Conservation (phyloP, 2,329 filamentous ascomycete genomes). For the Stagonosporopsis rhizophila region DNA sequence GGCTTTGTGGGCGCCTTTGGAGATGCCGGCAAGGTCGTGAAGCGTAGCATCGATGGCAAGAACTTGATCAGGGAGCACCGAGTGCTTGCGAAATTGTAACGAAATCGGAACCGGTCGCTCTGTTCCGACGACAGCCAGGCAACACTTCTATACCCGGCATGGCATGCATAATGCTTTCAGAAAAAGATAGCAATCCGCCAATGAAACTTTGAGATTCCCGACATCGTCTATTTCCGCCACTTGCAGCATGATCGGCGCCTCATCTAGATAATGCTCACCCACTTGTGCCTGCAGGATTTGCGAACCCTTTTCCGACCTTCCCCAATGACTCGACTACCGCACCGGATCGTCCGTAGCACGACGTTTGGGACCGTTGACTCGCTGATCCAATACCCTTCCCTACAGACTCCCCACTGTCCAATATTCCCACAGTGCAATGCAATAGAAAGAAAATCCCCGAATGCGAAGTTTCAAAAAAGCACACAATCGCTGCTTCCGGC, state of each 20-base stretch:
- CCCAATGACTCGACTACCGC: not conserved
- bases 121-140: not conserved
- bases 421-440: not conserved
- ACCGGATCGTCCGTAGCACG: not conserved
- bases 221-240: not conserved
- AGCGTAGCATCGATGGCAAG: slow-evolving; percentile 1
- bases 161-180: too few relatives aligned
- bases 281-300: not conserved
- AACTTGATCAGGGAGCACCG: slow-evolving; percentile 6
- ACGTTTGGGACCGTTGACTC: not conserved
- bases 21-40: not conserved
- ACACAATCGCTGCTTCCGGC: not conserved
- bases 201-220: not conserved
- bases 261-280: not conserved
- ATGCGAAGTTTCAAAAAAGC: not conserved
- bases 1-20: not conserved
- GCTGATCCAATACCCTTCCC: not conserved
- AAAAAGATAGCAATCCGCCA: not conserved
- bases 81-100: not conserved
- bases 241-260: not conserved
- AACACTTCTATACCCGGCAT: not conserved
- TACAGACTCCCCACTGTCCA: slow-evolving; percentile 5
- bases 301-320: not conserved
- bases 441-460: not conserved
- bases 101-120: not conserved